phyloP scores from a whole-genome alignment of 345 rosid genomes.

The Diplotaxis tenuifolia region DNA sequence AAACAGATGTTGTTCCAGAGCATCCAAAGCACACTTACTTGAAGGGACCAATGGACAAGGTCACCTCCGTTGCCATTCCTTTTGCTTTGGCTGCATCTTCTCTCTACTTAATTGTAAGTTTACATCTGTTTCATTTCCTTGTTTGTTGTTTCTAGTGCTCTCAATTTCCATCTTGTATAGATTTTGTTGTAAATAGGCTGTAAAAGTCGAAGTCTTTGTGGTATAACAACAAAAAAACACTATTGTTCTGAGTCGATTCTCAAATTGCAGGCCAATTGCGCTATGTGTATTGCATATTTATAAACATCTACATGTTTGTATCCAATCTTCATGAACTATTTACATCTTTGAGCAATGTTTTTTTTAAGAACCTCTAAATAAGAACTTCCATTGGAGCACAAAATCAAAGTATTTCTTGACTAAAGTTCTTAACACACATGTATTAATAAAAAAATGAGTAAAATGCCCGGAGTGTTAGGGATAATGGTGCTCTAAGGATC shows the following conservation, averaged over 20 bases:
- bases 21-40: too few species aligned
- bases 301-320: not conserved
- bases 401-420: too few species aligned
- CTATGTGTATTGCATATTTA: not conserved
- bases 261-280: too few species aligned
- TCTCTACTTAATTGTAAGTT: constrained; percentile 70
- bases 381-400: too few species aligned
- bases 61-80: too few species aligned
- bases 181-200: constrained; percentile 26
- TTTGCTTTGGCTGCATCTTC: constrained; percentile 57
- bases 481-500: too few species aligned
- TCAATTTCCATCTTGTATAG: not conserved
- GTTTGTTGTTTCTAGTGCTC: constrained; percentile 13
- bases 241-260: not conserved
- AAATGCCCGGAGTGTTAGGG: too few species aligned
- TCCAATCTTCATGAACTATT: too few species aligned
- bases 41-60: too few species aligned
- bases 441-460: not conserved
- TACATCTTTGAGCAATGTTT: not conserved
- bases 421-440: too few species aligned
- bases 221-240: not conserved
- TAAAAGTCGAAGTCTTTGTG: constrained; percentile 15
- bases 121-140: not conserved
- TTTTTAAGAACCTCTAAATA: too few species aligned
- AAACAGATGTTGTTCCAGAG: too few species aligned